Base-by-base conservation (phyloP, 768 basidiomycete genomes). In the Pisolithus microcarpus region DNA sequence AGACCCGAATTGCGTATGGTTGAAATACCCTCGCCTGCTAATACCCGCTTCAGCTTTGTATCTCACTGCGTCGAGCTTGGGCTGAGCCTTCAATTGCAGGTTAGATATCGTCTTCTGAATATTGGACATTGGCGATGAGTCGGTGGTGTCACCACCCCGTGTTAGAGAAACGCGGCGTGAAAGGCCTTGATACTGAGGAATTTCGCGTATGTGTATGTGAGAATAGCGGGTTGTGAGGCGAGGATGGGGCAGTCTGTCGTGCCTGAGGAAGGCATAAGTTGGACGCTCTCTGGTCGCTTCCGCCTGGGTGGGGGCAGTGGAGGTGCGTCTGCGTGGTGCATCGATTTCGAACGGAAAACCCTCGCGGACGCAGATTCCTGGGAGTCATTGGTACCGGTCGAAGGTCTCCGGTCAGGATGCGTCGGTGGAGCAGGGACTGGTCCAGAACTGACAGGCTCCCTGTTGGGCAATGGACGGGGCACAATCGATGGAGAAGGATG, bases 21-120 rank as follows among this genome's bases (percentile, higher is more conserved):
- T 63, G 34, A 84, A 76, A 56, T 76, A 86, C 38, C 84, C 85
- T 4, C 82, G 70, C 57, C 70, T 70, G 53, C 73, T 80, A 30
- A 87, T 57, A 16, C 83, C 84, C 18, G 84, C 85, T 63, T 86
- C 84, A 0, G 83, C 84, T 65, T 86, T 86, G 65, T 78, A 86
- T 53, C 81, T 68, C 23, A 81, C 84, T 28, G 77, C 76, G 51
- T 85, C 83, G 23, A 85, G 61, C 40, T 68, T 74, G 0, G 82
- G 82, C 58, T 79, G 74, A 11, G 71, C 71, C 18, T 59, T 61
- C 47, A 65, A 62, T n/a, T 69, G 69, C 8, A 75, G 58, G 30
- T 61, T 60, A 9, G 59, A 69, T 44, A 80, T 56, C 50, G 76
- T 75, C 24, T 70, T 68, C 55, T 78, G 76, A 31, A 82, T 62